Conservation (phyloP, 2,329 filamentous ascomycete species). For the Diaporthe helianthi region DNA sequence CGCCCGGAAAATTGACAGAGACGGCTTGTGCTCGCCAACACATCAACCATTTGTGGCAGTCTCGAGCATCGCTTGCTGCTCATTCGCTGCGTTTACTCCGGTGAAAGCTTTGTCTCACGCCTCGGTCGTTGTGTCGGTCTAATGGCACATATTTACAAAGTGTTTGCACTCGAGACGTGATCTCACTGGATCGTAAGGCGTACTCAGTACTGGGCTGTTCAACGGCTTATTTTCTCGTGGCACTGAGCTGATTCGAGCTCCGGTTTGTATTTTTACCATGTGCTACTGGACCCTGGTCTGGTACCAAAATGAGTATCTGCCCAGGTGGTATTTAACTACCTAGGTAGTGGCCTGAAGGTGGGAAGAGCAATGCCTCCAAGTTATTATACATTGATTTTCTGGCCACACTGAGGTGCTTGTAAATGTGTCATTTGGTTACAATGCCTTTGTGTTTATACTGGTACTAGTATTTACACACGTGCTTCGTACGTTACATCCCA, state of each 20-base stretch:
- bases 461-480: not conserved
- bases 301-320: too few species aligned
- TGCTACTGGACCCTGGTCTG: too few species aligned
- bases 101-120: not conserved
- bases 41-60: not conserved
- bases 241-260: not conserved
- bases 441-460: not conserved
- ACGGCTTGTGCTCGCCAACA: not conserved
- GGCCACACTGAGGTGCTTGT: too few species aligned
- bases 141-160: not conserved
- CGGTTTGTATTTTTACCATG: too few species aligned
- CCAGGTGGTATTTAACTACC: too few species aligned
- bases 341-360: too few species aligned
- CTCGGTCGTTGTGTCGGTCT: too few species aligned
- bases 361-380: too few species aligned
- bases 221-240: not conserved
- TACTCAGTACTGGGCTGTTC: too few species aligned
- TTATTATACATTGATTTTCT: too few species aligned
- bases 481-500: too few species aligned
- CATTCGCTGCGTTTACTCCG: not conserved
- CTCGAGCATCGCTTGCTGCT: not conserved
- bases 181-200: not conserved
- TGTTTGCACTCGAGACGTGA: not conserved
- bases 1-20: not conserved
- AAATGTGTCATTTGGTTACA: not conserved